phyloP scores from a whole-genome alignment of 495 filamentous ascomycete genomes.

The Podospora didyma region DNA sequence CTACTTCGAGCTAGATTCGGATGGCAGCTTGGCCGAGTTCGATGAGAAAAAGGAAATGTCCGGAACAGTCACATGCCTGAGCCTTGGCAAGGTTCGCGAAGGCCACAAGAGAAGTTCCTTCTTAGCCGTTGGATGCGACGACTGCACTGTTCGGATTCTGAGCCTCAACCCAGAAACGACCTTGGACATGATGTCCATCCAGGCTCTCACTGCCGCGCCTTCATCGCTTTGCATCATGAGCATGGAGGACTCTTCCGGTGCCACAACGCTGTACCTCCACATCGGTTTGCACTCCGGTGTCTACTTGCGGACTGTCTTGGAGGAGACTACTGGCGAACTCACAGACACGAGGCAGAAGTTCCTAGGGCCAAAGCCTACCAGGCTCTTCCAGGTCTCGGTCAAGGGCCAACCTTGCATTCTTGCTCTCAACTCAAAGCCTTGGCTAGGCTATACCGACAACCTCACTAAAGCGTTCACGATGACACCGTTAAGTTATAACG shows the following conservation, averaged over 20 bases:
- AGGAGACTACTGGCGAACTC: constrained; percentile 90
- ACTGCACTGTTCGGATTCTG: constrained; percentile 89
- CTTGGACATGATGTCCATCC: constrained; percentile 87
- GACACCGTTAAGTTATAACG: constrained; percentile 81
- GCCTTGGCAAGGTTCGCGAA: constrained; percentile 88
- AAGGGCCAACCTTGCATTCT: constrained; percentile 83
- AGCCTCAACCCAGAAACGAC: constrained; percentile 87
- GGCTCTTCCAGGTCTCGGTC: constrained; percentile 80
- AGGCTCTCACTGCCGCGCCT: constrained; percentile 85
- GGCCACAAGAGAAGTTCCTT: constrained; percentile 82
- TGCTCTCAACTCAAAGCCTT: constrained; percentile 84
- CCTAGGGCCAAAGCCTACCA: constrained; percentile 81
- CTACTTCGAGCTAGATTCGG: constrained; percentile 94
- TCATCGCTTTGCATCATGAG: constrained; percentile 88
- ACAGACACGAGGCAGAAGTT: constrained; percentile 93
- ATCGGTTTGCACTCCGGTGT: constrained; percentile 94
- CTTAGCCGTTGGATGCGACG: constrained; percentile 93
- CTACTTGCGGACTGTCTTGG: constrained; percentile 88
- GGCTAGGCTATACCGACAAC: constrained; percentile 86
- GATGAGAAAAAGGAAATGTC: constrained; percentile 95
- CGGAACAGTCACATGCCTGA: constrained; percentile 89
- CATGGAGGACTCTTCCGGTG: constrained; percentile 80
- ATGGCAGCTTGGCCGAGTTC: constrained; percentile 87
- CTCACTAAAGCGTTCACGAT: constrained; percentile 83
- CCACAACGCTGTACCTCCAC: constrained; percentile 83